Base-by-base conservation (phyloP, 2,329 filamentous ascomycete genomes). In the Microdochium trichocladiopsis region DNA sequence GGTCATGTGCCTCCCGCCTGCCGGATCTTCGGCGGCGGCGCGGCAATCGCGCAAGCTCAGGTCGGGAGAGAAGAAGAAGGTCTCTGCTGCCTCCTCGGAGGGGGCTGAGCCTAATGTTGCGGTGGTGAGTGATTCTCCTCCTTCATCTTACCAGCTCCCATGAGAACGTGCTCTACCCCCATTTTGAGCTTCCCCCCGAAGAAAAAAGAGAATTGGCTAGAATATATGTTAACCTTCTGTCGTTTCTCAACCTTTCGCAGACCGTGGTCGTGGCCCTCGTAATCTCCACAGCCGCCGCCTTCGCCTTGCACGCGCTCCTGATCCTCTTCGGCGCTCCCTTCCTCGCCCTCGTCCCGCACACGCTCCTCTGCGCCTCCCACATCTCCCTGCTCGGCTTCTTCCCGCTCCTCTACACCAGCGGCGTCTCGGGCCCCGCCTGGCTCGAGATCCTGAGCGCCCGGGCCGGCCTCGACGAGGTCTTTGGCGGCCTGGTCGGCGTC, bases 321-420 rank as follows among this genome's bases (percentile, higher is more conserved):
- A 77, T 97, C 62, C 87, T 97, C 59, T 95, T 96, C 69, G 94
- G 94, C 63, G 94, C 93, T 8, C 94, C 94, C 0, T 76, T 95
- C 51, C 88, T 93, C 28, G 90, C 89, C 1, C 89, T 96, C 67
- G 73, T 87, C 50, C 66, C 76, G 3, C 87, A 95, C 58, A 99
- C 94, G 1, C 66, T 89, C 28, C 83, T 96, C 33, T 87, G 86
- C 67, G 87, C 90, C 2, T 80, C 87, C 2, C 92, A 97, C 67
- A 80, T 97, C 55, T 82, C 91, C 11, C 71, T 96, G 0, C 82
- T 99, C 12, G 82, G 83, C 18, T 76, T 88, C 0, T 86, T 92
- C 53, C 90, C 90, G 2, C 73, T 96, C 14, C 83, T 96, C 64
- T 97, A 95, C 69, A 83, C 86, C 0, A 89, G 93, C 60, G 93